These are phyloP conservation scores for Myochromella boudieri DNA, from an alignment of 768 basidiomycete species.

Conservation along the genomic window DNA sequence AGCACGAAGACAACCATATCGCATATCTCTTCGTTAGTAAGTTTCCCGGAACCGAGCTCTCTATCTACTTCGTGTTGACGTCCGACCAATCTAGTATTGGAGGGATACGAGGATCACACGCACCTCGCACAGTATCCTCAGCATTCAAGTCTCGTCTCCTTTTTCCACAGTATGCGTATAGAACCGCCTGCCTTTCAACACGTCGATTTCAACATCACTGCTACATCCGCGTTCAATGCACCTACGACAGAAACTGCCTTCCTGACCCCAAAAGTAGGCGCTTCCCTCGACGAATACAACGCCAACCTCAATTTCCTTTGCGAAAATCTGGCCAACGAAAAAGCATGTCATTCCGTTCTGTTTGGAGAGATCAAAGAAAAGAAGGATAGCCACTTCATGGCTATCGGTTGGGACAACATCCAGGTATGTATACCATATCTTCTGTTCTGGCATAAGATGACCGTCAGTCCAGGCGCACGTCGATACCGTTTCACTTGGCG, in stretches of 20 bases:
- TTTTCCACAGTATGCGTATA: not conserved
- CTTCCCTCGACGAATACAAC: not conserved
- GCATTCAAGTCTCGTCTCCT: constrained; percentile 1
- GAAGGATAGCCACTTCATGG: constrained; percentile 4
- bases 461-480: constrained; percentile 2
- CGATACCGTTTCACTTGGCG: constrained; percentile 5
- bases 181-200: constrained; percentile 8
- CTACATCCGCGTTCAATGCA: not conserved
- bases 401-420: constrained; percentile 15
- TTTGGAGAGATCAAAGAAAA: constrained; percentile 12
- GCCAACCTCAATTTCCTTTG: not conserved
- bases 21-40: constrained; percentile 13
- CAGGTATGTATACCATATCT: constrained; percentile 1
- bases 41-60: not conserved
- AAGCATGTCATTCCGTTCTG: not conserved
- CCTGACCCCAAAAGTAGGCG: not conserved
- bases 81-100: constrained; percentile 8
- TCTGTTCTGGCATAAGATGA: not conserved
- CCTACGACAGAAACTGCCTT: constrained; percentile 6
- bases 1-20: constrained; percentile 10
- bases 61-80: not conserved
- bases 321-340: not conserved
- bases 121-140: constrained; percentile 2
- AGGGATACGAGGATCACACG: constrained; percentile 9
- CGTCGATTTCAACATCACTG: constrained; percentile 9